Evolutionary conservation across 2,329 filamentous ascomycete species (phyloP).

Genomic region (Didymella glomerata): DNA sequence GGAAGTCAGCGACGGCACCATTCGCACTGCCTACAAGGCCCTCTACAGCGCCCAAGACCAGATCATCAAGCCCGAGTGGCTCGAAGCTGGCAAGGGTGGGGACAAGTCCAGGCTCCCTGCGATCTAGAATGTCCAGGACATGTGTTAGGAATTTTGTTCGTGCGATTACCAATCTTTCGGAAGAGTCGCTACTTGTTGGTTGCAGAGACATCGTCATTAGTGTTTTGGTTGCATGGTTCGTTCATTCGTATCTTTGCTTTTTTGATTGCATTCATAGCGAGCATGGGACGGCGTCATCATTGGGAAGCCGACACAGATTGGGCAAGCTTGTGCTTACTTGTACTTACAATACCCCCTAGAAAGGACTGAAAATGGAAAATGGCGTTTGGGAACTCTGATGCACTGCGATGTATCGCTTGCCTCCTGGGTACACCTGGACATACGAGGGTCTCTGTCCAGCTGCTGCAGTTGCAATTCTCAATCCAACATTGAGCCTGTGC

Average conservation of each 20-base stretch:
- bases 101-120: slow-evolving; percentile 63
- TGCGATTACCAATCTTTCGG: background rate
- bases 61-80: slow-evolving; percentile 78
- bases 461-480: background rate
- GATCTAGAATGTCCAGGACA: background rate
- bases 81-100: slow-evolving; percentile 68
- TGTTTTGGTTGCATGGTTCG: background rate
- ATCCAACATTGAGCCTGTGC: background rate
- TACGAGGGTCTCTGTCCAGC: background rate
- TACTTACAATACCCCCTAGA: slow-evolving; percentile 24
- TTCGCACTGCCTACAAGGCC: slow-evolving; percentile 93
- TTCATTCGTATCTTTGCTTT: background rate
- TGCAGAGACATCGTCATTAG: background rate
- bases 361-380: slow-evolving; percentile 18
- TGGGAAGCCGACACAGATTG: slow-evolving; percentile 7
- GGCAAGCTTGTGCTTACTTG: slow-evolving; percentile 12
- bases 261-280: slow-evolving; percentile 15
- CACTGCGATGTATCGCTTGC: background rate
- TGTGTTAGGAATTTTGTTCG: background rate
- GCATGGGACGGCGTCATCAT: slow-evolving; percentile 17
- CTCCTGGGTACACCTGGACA: background rate
- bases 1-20: slow-evolving; percentile 94
- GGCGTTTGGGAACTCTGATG: slow-evolving; percentile 11
- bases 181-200: background rate
- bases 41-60: slow-evolving; percentile 78